Evolutionary conservation across 2,329 filamentous ascomycete genomes (phyloP).

Genomic region (Colletotrichum salicis): DNA sequence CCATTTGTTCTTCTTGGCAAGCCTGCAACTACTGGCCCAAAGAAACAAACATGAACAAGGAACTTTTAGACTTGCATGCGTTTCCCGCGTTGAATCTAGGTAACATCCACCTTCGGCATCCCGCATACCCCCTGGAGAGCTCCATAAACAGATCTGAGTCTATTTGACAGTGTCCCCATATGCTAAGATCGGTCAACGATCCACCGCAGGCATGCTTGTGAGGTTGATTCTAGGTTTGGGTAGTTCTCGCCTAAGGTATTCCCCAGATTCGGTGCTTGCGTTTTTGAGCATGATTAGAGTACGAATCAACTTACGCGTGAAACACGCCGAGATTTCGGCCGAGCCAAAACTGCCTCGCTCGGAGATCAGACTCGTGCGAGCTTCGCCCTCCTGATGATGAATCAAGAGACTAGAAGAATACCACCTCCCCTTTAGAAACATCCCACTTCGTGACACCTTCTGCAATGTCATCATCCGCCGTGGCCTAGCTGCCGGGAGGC

Average conservation of each 20-base stretch:
- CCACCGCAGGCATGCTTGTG: neutral
- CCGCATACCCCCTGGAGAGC: neutral
- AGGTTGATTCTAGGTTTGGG: neutral
- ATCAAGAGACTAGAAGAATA: neutral
- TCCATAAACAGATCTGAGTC: constrained; percentile 5
- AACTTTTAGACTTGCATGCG: neutral
- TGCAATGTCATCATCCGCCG: neutral
- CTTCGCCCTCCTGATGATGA: neutral
- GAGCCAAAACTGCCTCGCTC: neutral
- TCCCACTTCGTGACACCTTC: neutral
- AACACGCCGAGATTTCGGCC: neutral
- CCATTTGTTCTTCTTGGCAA: neutral
- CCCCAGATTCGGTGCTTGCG: neutral
- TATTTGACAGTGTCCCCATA: neutral
- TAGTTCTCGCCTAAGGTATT: neutral
- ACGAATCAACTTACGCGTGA: neutral
- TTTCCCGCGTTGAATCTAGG: neutral
- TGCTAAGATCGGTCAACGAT: neutral
- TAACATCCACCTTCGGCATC: neutral
- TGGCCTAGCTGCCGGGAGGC: neutral
- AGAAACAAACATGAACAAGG: neutral
- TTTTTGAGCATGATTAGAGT: neutral
- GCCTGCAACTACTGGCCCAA: no score
- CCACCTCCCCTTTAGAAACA: neutral
- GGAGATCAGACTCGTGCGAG: neutral